Base-by-base conservation (phyloP, 768 basidiomycete species). In the Melanogaster broomeanus region DNA sequence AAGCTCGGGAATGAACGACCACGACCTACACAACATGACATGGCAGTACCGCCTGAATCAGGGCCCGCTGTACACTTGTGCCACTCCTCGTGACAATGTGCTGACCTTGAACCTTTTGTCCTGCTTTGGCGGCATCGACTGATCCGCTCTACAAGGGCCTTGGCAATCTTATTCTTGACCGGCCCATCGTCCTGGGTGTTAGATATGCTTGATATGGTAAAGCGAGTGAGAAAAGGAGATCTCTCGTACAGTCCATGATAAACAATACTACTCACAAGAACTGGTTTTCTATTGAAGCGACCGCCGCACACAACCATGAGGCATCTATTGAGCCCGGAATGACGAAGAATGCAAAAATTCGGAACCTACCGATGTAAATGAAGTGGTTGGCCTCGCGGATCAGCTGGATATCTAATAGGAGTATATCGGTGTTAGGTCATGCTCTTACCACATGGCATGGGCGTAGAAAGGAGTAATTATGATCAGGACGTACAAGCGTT, bases 301-400 rank as follows among this genome's bases (percentile, higher is more conserved):
- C 39, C 49, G 50, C 28, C 13, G 7, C 40, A 30, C 52, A 42
- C 21, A 22, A 28, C n/a, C 57, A 59, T 45, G 52, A 56, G 48
- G 48, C 39, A 48, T 4, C 15, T 6, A 57, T 59, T 25, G 49
- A 53, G 47, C 40, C 56, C 51, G 28, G 57, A 25, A 49, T 35
- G 35, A 11, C 28, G 49, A 42, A 15, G 15, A 18, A n/a, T 6
- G 45, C 25, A 33, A 30, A 42, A 25, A 27, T 4, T 19, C 39
- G 41, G n/a, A 28, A 72, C 85, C 6, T 65, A 88, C 88, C 93
- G 55, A 99, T 96, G 68, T 93, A 96, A 53, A 98, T 91, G 69
- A 80, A 94, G 65, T 97, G 90, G 55, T 84, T 83, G 0, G 93
- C 82, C 62, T 96, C 88, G 18, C 77, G 68, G 63, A 99, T 99